Evolutionary conservation across 345 rosid genomes (phyloP), one percentile per base, ranked within the genome.

Genomic region (Eutrema japonicum): DNA sequence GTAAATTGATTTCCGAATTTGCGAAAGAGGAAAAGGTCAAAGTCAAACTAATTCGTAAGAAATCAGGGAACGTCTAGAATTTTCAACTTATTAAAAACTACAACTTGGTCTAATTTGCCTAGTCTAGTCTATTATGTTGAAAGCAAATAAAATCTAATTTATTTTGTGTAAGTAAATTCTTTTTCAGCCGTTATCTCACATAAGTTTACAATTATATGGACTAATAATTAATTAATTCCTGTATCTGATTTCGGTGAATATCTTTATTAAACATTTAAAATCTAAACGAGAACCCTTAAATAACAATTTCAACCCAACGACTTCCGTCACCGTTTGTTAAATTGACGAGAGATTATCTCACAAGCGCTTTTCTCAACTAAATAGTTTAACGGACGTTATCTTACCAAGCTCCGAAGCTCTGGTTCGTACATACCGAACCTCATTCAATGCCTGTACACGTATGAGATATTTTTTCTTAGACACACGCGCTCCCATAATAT

Each of bases 401-500:
- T 33, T 11, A 59, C 42, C 56, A 75, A 51, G 22, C 9, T 73
- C 72, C 61, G 8, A 66, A 40, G 67, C 78, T 67, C 63, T 7
- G 78, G 52, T 35, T 60, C 73, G 63, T 60, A 59, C 5, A 50
- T 0, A 59, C 78, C 73, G 73, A 58, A 26, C 67, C 68, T 67
- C 16, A 7, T 22, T 33, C 53, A 16, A 26, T 32, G 5, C 6
- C 2, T 11, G 1, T 10, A 71, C 42, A 71, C 58, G 66, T 37
- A 70, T 6, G 33, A 73, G 77, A 73, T 64, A 47, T 64, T 22
- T 22, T 30, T 32, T 32, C 56, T 60, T 10, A 38, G 18, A 40
- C 62, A 66, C 62, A 74, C 78, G 67, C 78, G 77, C 72, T 74
- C 77, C 66, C 59, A 30, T 56, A n/a, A 46, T 73, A 14, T 53